Base-by-base conservation (phyloP, 2,329 filamentous ascomycete species). In the Xylaria sp. region DNA sequence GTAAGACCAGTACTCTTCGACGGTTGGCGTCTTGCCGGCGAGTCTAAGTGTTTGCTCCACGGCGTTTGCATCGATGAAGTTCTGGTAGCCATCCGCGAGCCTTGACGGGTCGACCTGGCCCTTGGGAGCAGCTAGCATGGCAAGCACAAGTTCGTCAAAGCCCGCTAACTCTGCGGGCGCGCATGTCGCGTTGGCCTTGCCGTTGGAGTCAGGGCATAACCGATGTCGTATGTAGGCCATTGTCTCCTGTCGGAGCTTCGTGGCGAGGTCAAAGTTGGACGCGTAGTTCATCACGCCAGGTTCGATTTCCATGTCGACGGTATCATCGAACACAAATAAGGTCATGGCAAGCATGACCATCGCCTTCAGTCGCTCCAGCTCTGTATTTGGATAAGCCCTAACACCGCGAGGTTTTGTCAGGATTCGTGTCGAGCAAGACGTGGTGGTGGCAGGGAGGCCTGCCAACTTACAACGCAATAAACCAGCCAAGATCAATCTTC, bases 321-420 rank as follows among this genome's bases (percentile, higher is more conserved):
- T 57, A 39, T 63, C 61, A 38, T 63, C 61, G 26, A 60, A 59
- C 6, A 62, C 56, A 24, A 63, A 63, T 19, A 61, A 53, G 18
- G 52, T 50, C 39, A 61, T 52, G 18, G 52, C 57, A 17, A 63
- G 43, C 2, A 62, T 26, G 17, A 48, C 60, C 56, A 63, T 63
- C 8, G 55, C 61, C 47, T 59, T 54, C 16, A 63, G 41, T 24
- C 49, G 49, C 11, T 63, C 60, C 24, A 59, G 52, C 8, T 44
- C 56, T 7, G 55, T 51, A 21, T 44, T 51, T 13, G 60, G 60
- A 37, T 63, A 63, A 24, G 44, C 50, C 16, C 60, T 63, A 13
- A 22, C n/a, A 13, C 13, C 19, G 20, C 34, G 9, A 37, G 26
- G 26, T n/a, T 39, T 29, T 39, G 48, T 51, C 48, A 41, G 26